Base-by-base conservation (phyloP, 2,329 filamentous ascomycete genomes). In the Fusarium fujikuroi region DNA sequence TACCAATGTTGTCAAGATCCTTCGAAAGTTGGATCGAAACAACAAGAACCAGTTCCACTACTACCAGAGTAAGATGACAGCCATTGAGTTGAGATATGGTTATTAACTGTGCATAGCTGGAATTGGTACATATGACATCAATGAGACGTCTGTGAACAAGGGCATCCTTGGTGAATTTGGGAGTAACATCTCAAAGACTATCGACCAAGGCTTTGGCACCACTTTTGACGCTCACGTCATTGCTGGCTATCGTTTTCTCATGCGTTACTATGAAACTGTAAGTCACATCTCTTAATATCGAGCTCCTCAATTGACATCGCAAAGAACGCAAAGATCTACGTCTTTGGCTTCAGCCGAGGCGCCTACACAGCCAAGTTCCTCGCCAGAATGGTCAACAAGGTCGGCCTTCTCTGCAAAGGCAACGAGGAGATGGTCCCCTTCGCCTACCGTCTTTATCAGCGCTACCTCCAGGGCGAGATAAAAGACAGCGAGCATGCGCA, bases 391-490 rank as follows among this genome's bases (percentile, higher is more conserved):
- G 78, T 88, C 44, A 79, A 85, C 62, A 82, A 81, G 7, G 82
- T 87, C 16, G 87, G 85, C 0, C 79, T 88, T 1, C 81, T 88
- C 10, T 87, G 84, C 54, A 83, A 84, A 52, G 86, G 86, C 12
- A 87, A 88, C 63, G 86, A 88, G 65, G 86, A 88, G 47, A 85
- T 88, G 86, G 83, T 88, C 3, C 83, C 82, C 1, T 88, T 88
- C 59, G 87, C 84, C 9, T 88, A 81, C 62, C 78, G 77, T 5
- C 82, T 85, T 12, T 85, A 85, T 59, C 83, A 85, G 59, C 79
- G 81, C 25, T 84, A 84, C 47, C 75, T 85, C 1, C 77, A 75
- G n/a, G 83, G 83, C 18, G 80, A 85, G 52, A 77, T 82, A 23
- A 76, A 81, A 23, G 79, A 83, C 46, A 78, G 78, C 56, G 76